Percentiles rank a stretch among this genome's conserved stretches.
Evolutionary conservation across 164 flowering plant genomes (phyloP).

Genomic region (Vitis labrusca): DNA sequence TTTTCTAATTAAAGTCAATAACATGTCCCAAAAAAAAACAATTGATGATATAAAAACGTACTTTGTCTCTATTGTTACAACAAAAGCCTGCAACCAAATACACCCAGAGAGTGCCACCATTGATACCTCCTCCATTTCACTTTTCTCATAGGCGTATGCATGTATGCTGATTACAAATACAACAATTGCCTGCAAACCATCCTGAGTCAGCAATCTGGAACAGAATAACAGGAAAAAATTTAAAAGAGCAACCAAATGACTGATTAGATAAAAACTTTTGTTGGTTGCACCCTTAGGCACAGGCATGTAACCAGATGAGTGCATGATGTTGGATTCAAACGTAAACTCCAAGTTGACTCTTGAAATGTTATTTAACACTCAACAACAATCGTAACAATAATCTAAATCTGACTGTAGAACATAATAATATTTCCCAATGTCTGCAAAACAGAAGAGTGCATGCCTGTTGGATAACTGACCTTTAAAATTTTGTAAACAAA

Average conservation of each 20-base stretch:
- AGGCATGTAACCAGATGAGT: no score
- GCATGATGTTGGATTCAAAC: no score
- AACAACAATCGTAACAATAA: no score
- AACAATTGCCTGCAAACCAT: constrained; percentile 72
- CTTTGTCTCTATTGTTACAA: constrained; percentile 91
- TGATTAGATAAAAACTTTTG: background rate
- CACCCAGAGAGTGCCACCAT: constrained; percentile 99
- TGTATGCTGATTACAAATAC: constrained; percentile 82
- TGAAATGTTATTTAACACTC: no score
- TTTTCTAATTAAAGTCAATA: background rate
- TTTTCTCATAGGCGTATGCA: constrained; percentile 82
- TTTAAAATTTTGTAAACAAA: no score
- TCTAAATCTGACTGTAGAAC: no score
- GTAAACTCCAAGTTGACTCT: no score
- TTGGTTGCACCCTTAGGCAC: no score
- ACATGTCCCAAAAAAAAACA: background rate
- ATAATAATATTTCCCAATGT: no score
- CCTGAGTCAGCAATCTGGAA: constrained; percentile 1
- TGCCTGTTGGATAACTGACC: no score
- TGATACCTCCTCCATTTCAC: constrained; percentile 93
- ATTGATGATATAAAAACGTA: constrained; percentile 33
- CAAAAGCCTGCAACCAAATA: constrained; percentile 98
- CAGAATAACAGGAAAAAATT: background rate
- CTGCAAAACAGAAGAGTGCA: no score
- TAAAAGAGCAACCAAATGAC: background rate